These are phyloP conservation scores for Beauveria scarabaeidicola DNA, from an alignment of 2,329 filamentous ascomycete species.

Conservation along the genomic window DNA sequence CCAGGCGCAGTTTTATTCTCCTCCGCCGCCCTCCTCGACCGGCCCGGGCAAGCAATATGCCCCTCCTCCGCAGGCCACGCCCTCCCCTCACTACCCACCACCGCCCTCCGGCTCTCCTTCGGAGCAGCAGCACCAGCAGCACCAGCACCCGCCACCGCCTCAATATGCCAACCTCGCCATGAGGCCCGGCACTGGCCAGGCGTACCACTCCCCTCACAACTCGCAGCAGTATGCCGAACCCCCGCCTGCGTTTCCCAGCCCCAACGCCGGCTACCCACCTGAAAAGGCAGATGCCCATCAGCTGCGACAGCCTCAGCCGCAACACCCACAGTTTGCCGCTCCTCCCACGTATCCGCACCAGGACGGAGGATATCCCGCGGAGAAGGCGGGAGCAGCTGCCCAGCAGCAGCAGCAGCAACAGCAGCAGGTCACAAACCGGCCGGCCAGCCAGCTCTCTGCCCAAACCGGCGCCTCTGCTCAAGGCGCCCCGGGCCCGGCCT, in stretches of 20 bases:
- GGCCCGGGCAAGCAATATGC: slow-evolving; percentile 20
- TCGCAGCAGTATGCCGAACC: slow-evolving; percentile 5
- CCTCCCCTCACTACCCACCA: slow-evolving; percentile 24
- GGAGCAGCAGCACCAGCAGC: slow-evolving; percentile 17
- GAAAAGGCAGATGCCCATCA: slow-evolving; percentile 14
- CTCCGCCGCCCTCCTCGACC: slow-evolving; percentile 31
- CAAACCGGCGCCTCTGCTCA: not conserved
- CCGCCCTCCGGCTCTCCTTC: slow-evolving; percentile 15
- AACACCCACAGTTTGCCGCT: slow-evolving; percentile 19
- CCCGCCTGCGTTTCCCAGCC: slow-evolving; percentile 9
- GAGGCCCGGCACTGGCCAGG: slow-evolving; percentile 13
- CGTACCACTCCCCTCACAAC: not conserved
- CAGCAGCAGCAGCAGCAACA: slow-evolving; percentile 17
- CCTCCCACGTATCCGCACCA: slow-evolving; percentile 12
- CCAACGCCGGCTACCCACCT: slow-evolving; percentile 14
- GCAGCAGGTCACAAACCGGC: slow-evolving; percentile 14
- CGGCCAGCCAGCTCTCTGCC: slow-evolving; percentile 27
- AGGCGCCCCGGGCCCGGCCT: slow-evolving; percentile 38
- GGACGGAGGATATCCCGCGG: slow-evolving; percentile 19
- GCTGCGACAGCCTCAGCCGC: slow-evolving; percentile 20
- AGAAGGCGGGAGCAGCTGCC: slow-evolving; percentile 19
- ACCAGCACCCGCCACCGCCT: slow-evolving; percentile 18
- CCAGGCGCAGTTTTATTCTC: slow-evolving; percentile 37
- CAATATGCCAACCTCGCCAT: slow-evolving; percentile 17
- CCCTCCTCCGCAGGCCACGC: slow-evolving; percentile 24